phyloP scores from a whole-genome alignment of 2,329 filamentous ascomycete genomes.

The Grosmannia serpens region DNA sequence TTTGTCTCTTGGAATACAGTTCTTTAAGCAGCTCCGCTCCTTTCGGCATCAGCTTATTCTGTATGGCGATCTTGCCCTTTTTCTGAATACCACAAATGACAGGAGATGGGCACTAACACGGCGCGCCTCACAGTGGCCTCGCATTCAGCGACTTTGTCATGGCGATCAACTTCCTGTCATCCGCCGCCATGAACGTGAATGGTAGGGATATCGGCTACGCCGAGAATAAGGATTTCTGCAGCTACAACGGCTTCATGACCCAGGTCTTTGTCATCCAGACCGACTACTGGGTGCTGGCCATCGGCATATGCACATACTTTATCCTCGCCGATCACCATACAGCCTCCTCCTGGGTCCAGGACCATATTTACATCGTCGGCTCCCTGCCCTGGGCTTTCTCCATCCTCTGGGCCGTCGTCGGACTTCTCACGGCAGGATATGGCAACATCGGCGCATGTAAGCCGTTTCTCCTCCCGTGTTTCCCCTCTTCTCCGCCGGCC shows the following conservation, averaged over 20 bases:
- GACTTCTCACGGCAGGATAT: not conserved
- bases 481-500: not conserved
- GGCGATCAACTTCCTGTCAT: not conserved
- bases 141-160: not conserved
- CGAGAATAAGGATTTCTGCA: not conserved
- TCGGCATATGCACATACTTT: not conserved
- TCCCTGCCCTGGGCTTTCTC: not conserved
- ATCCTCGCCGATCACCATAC: not conserved
- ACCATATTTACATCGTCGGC: not conserved
- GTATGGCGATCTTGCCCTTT: not conserved
- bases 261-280: not conserved
- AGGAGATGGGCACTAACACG: not conserved
- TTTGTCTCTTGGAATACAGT: not conserved
- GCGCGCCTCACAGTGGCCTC: not conserved
- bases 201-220: not conserved
- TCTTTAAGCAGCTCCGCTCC: not conserved
- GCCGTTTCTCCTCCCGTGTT: not conserved
- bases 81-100: not conserved
- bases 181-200: not conserved
- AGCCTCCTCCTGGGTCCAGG: not conserved
- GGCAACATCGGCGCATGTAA: not conserved
- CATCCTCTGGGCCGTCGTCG: not conserved
- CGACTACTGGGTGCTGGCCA: not conserved
- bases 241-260: conserved; percentile 1
- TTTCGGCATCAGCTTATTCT: not conserved